These are phyloP conservation scores for Artemisia annua DNA, from an alignment of 129 eudicot genomes.

Conservation along the genomic window DNA sequence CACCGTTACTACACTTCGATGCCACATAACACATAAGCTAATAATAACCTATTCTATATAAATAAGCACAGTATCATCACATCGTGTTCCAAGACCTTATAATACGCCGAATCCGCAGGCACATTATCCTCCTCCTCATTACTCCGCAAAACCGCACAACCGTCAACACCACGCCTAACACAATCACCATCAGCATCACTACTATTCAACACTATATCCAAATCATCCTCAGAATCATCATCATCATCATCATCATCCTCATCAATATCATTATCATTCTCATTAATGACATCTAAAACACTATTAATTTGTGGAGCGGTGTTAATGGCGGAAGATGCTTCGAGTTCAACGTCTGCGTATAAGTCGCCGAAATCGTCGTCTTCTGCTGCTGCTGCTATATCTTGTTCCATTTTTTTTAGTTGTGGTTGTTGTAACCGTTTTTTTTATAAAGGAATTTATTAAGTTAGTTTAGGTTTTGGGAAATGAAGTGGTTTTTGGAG, in stretches of 20 bases:
- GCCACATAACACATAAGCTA: no score
- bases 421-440: no score
- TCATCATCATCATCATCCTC: conserved; percentile 14
- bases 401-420: background rate
- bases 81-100: no score
- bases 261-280: background rate
- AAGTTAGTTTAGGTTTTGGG: no score
- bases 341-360: conserved; percentile 73
- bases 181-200: conserved; percentile 38
- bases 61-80: no score
- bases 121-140: conserved; percentile 20
- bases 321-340: conserved; percentile 59
- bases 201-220: conserved; percentile 51
- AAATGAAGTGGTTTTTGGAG: no score
- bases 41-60: no score
- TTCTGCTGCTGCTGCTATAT: conserved; percentile 42
- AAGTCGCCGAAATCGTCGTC: conserved; percentile 83
- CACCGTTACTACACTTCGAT: no score
- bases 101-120: background rate
- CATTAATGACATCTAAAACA: conserved; percentile 1
- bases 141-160: conserved; percentile 8
- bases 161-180: conserved; percentile 11
- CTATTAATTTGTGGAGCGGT: conserved; percentile 19
- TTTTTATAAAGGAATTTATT: no score
- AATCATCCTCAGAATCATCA: conserved; percentile 58